Evolutionary conservation across 1,139 yeast genomes (phyloP).

Genomic region (Taphrina wiesneri): DNA sequence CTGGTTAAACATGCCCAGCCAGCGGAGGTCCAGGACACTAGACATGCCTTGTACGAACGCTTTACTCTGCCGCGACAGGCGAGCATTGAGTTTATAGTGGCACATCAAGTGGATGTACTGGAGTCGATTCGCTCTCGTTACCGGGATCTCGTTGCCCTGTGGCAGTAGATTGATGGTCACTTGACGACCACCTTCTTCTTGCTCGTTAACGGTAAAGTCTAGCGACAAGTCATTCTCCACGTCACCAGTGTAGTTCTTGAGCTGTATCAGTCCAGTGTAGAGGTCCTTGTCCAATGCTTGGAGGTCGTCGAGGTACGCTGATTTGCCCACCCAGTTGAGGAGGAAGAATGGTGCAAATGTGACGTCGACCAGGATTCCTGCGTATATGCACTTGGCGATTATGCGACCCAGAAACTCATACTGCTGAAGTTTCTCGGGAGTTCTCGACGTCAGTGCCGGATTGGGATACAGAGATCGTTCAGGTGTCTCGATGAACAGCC

Average conservation of each 20-base stretch:
- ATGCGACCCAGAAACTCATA: constrained; percentile 72
- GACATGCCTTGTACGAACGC: constrained; percentile 72
- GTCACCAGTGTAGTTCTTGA: constrained; percentile 57
- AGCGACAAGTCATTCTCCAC: constrained; percentile 64
- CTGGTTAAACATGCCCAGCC: constrained; percentile 85
- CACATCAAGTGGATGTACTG: constrained; percentile 78
- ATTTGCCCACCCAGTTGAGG: constrained; percentile 58
- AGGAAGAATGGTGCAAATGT: constrained; percentile 86
- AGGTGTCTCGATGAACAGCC: constrained; percentile 57
- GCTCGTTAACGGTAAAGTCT: constrained; percentile 56
- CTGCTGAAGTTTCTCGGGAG: constrained; percentile 46
- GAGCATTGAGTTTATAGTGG: constrained; percentile 70
- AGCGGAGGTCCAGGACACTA: constrained; percentile 64
- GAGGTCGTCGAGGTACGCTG: constrained; percentile 63
- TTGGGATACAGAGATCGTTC: constrained; percentile 73
- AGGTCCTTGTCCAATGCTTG: constrained; percentile 68
- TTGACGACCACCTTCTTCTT: constrained; percentile 43
- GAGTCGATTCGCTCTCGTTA: constrained; percentile 62
- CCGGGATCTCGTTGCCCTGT: constrained; percentile 59
- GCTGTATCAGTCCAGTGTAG: constrained; percentile 63
- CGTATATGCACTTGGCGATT: constrained; percentile 89
- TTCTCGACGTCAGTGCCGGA: constrained; percentile 51
- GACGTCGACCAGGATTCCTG: constrained; percentile 75
- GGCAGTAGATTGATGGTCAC: constrained; percentile 60
- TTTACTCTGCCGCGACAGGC: constrained; percentile 59